These are phyloP conservation scores for Trypanosoma cruzi DNA, from an alignment of 208 protist genomes.

Conservation along the genomic window DNA sequence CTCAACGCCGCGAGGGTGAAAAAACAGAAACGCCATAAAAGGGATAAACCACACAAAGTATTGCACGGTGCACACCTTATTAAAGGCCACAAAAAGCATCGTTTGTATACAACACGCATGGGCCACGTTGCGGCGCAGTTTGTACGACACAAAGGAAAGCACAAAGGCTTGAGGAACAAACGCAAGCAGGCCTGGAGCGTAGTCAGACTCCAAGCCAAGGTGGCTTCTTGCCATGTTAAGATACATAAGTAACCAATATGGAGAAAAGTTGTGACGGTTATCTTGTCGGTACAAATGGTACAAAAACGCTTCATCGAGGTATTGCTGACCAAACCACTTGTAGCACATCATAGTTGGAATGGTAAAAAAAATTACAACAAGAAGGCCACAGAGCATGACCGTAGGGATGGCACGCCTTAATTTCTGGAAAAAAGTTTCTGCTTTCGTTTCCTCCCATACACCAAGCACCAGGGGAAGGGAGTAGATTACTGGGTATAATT, in stretches of 20 bases:
- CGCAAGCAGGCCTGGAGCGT: conserved; percentile 64
- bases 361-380: conserved; percentile 47
- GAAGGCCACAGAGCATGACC: conserved; percentile 43
- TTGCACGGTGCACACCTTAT: conserved; percentile 95
- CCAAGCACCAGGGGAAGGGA: conserved; percentile 71
- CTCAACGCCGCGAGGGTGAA: conserved; percentile 29
- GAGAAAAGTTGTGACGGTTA: conserved; percentile 94
- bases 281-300: conserved; percentile 84
- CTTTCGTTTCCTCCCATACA: conserved; percentile 44
- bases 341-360: conserved; percentile 64
- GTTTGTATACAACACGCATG: conserved; percentile 86
- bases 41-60: conserved; percentile 96
- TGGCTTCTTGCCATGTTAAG: conserved; percentile 64
- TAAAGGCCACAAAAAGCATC: conserved; percentile 93
- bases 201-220: conserved; percentile 44
- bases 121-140: conserved; percentile 70
- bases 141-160: conserved; percentile 66
- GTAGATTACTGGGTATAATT: conserved; percentile 95
- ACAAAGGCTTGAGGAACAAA: conserved; percentile 89
- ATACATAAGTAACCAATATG: conserved; percentile 93
- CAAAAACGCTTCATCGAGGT: conserved; percentile 80
- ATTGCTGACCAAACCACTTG: conserved; percentile 64
- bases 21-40: conserved; percentile 81
- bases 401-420: conserved; percentile 13
- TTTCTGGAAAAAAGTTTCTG: conserved; percentile 6